Conservation (phyloP, 2,329 filamentous ascomycete genomes). For the Escovopsis sp. region DNA sequence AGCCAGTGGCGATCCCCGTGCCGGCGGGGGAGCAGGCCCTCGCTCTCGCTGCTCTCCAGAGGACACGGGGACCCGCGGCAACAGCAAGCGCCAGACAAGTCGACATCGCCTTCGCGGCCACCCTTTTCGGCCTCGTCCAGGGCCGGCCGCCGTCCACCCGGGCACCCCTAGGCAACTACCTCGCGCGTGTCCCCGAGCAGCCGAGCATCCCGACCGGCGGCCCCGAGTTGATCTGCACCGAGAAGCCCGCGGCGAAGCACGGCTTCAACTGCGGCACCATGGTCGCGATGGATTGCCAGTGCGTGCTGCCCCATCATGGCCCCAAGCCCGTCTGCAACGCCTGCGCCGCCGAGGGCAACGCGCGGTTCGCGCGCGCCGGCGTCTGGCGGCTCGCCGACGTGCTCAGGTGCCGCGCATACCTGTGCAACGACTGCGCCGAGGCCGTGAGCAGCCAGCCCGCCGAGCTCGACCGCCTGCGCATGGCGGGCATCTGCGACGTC, state of each 20-base stretch:
- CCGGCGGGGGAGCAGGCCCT: too few species aligned
- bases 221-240: too few species aligned
- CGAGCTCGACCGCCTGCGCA: conserved; percentile 3
- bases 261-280: too few species aligned
- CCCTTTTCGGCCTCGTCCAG: not conserved
- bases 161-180: not conserved
- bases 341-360: conserved; percentile 13
- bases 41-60: too few species aligned
- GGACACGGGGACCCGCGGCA: too few species aligned
- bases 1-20: too few species aligned
- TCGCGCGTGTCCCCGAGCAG: not conserved
- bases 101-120: not conserved
- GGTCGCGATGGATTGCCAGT: too few species aligned
- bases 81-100: too few species aligned
- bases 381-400: conserved; percentile 13
- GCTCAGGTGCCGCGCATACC: conserved; percentile 21
- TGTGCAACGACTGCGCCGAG: conserved; percentile 18
- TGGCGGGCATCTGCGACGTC: conserved; percentile 10
- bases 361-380: conserved; percentile 10
- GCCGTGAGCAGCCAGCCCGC: conserved; percentile 1
- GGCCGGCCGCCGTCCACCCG: not conserved
- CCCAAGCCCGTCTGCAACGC: conserved; percentile 5
- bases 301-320: not conserved
- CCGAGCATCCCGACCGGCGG: not conserved
- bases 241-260: too few species aligned